A percentile compares a stretch with the other conserved stretches of the same genome.
These are phyloP conservation scores for Hysterangium stoloniferum DNA, from an alignment of 768 basidiomycete genomes.

Conservation along the genomic window DNA sequence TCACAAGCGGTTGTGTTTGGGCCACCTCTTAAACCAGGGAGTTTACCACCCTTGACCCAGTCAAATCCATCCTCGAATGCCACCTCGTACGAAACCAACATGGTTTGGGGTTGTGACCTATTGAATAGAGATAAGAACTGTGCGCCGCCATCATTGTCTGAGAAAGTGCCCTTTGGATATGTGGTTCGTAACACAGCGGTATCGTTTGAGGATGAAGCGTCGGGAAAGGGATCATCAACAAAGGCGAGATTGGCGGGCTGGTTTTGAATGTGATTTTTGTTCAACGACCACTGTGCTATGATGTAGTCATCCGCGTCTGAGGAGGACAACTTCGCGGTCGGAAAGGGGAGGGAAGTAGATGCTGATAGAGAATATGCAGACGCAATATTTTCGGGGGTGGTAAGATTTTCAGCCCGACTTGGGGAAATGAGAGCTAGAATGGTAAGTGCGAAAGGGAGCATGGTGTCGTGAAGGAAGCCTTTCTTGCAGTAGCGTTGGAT, in stretches of 20 bases:
- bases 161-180: conserved; percentile 55
- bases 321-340: conserved; percentile 48
- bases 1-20: conserved; percentile 54
- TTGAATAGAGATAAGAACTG: conserved; percentile 70
- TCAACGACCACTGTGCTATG: conserved; percentile 51
- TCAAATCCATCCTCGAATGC: conserved; percentile 59
- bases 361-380: conserved; percentile 47
- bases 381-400: conserved; percentile 28
- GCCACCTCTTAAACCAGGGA: conserved; percentile 71
- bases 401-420: too few relatives aligned
- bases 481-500: too few relatives aligned
- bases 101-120: conserved; percentile 44
- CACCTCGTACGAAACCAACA: conserved; percentile 69
- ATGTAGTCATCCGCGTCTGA: conserved; percentile 44
- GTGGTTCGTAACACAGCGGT: conserved; percentile 48
- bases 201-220: conserved; percentile 20
- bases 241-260: conserved; percentile 49
- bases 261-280: conserved; percentile 53
- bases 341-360: conserved; percentile 58
- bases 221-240: conserved; percentile 61
- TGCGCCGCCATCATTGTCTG: conserved; percentile 51
- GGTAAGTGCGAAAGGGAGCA: too few relatives aligned
- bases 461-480: too few relatives aligned
- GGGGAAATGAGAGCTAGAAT: too few relatives aligned
- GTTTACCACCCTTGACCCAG: conserved; percentile 70